phyloP scores from a whole-genome alignment of 1,284 basidiomycete genomes.

The Tausonia pullulans region DNA sequence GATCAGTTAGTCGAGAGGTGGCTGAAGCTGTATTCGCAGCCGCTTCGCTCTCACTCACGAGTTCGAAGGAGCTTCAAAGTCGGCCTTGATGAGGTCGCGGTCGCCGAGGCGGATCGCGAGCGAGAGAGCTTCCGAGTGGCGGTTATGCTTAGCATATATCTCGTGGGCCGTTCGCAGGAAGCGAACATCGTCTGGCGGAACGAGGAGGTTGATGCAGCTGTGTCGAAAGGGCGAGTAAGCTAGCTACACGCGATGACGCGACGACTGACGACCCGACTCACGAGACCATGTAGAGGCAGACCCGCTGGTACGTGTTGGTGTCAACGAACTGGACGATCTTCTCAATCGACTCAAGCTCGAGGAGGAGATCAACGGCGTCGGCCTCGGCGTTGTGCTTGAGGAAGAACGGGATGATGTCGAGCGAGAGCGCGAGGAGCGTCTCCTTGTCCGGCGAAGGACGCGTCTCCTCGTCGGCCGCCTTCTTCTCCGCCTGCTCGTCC shows the following conservation, averaged over 20 bases:
- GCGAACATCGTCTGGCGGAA: conserved; percentile 82
- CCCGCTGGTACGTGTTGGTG: conserved; percentile 76
- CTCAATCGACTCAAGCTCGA: conserved; percentile 87
- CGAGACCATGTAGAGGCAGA: conserved; percentile 98
- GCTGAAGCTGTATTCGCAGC: conserved; percentile 72
- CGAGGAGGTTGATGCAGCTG: conserved; percentile 81
- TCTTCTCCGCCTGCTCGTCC: not conserved
- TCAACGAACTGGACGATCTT: conserved; percentile 67
- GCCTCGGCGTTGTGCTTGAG: conserved; percentile 94
- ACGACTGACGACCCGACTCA: conserved; percentile 34
- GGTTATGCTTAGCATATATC: conserved; percentile 79
- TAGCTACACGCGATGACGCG: not conserved
- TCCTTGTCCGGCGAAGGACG: conserved; percentile 34
- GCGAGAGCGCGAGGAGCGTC: conserved; percentile 64
- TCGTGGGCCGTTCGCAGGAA: conserved; percentile 84
- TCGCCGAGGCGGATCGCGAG: conserved; percentile 81
- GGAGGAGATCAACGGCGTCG: conserved; percentile 90
- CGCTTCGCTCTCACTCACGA: conserved; percentile 49
- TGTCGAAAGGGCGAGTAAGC: conserved; percentile 10
- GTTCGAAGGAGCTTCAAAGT: conserved; percentile 78
- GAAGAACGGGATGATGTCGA: conserved; percentile 83
- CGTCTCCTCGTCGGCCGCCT: conserved; percentile 1
- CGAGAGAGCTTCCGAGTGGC: conserved; percentile 83
- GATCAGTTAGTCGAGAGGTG: conserved; percentile 51
- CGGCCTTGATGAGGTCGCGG: conserved; percentile 59